phyloP scores from a whole-genome alignment of 768 basidiomycete species.

The Lactarius evosmus region DNA sequence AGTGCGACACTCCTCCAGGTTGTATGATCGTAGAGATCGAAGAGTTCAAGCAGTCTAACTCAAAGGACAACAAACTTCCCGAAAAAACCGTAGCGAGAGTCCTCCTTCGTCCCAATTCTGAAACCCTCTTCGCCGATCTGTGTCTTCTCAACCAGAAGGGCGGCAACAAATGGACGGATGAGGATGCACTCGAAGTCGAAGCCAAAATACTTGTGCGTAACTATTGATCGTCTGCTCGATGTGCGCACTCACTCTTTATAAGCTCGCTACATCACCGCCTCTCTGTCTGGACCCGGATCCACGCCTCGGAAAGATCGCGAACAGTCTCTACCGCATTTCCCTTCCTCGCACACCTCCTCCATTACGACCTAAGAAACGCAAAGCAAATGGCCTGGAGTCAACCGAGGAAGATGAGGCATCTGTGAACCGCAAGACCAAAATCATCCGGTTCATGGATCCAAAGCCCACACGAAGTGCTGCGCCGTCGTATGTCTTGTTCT shows the following conservation, averaged over 20 bases:
- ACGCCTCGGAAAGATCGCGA: constrained; percentile 70
- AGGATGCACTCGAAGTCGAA: constrained; percentile 69
- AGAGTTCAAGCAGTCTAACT: constrained; percentile 64
- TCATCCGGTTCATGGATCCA: constrained; percentile 78
- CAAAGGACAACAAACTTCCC: constrained; percentile 56
- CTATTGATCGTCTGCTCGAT: neutral
- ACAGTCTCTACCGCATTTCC: constrained; percentile 68
- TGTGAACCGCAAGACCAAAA: constrained; percentile 66
- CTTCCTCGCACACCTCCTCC: constrained; percentile 70
- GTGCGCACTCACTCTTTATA: constrained; percentile 34
- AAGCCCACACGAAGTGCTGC: constrained; percentile 43
- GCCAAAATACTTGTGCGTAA: constrained; percentile 64
- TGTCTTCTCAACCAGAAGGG: constrained; percentile 61
- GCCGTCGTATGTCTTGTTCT: constrained; percentile 44
- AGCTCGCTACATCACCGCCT: constrained; percentile 69
- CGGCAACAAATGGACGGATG: constrained; percentile 63
- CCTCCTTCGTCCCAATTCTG: constrained; percentile 72
- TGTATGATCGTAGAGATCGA: constrained; percentile 83
- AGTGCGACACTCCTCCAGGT: constrained; percentile 42
- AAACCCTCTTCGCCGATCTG: constrained; percentile 77
- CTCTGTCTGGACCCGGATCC: constrained; percentile 80
- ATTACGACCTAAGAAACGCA: constrained; percentile 55
- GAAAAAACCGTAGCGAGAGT: constrained; percentile 43
- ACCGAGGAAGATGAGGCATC: constrained; percentile 71
- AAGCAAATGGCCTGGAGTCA: constrained; percentile 62